A percentile compares a stretch with the other conserved stretches of the same genome.
These are phyloP conservation scores for Atalantia buxifolia DNA, from an alignment of 345 rosid species.

Conservation along the genomic window DNA sequence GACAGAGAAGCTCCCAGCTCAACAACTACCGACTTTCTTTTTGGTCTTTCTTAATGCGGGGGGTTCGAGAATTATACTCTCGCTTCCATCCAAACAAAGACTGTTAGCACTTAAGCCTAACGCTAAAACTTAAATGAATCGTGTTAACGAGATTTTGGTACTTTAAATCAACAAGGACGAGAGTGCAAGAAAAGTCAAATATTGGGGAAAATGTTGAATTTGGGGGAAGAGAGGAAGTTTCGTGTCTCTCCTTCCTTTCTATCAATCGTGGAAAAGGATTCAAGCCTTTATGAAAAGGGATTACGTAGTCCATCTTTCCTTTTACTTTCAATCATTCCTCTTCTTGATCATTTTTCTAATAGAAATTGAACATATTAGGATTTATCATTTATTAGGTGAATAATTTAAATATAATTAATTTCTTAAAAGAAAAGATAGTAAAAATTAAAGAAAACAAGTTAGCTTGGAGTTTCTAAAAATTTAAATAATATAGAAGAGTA, in stretches of 20 bases:
- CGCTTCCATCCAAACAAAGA: not conserved
- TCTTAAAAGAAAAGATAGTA: too few relatives aligned
- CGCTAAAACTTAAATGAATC: not conserved
- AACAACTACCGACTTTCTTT: constrained; percentile 5
- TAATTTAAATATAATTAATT: too few relatives aligned
- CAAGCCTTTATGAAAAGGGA: not conserved
- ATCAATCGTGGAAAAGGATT: not conserved
- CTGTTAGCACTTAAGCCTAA: not conserved
- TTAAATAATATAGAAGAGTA: too few relatives aligned
- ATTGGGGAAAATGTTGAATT: not conserved
- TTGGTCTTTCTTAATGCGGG: not conserved
- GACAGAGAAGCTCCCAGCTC: constrained; percentile 11
- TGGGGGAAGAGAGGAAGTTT: not conserved
- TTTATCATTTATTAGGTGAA: too few relatives aligned
- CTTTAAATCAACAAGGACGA: not conserved
- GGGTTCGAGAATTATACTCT: constrained; percentile 9
- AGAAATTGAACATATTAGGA: not conserved
- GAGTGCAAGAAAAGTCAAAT: not conserved
- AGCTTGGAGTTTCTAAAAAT: too few relatives aligned
- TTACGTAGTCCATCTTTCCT: not conserved
- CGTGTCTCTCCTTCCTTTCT: not conserved
- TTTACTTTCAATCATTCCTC: not conserved
- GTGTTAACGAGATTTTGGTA: not conserved
- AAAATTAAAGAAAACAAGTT: too few relatives aligned
- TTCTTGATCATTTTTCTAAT: not conserved